Evolutionary conservation across 2,329 filamentous ascomycete species (phyloP).

Genomic region (Daldinia eschscholtzii): DNA sequence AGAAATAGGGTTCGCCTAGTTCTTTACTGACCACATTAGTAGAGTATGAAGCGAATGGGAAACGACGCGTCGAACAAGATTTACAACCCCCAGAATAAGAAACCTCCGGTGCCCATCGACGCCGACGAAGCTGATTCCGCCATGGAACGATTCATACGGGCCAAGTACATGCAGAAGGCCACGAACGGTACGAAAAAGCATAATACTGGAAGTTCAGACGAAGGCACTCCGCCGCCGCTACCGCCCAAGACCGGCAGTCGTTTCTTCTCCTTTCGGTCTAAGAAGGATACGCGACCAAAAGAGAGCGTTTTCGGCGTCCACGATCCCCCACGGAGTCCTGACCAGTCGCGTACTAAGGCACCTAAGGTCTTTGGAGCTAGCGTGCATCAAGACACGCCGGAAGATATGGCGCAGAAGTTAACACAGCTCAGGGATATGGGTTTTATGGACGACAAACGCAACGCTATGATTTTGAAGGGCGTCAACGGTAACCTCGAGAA

Average conservation of each 20-base stretch:
- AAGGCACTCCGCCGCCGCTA: conserved; percentile 70
- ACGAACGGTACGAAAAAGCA: conserved; percentile 54
- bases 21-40: conserved; percentile 41
- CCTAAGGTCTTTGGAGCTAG: conserved; percentile 78
- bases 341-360: conserved; percentile 69
- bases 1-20: conserved; percentile 2
- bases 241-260: conserved; percentile 75
- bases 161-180: conserved; percentile 81
- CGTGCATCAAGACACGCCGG: conserved; percentile 65
- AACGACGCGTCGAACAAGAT: conserved; percentile 87
- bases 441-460: conserved; percentile 85
- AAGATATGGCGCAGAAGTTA: conserved; percentile 82
- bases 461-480: conserved; percentile 83
- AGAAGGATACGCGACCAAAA: conserved; percentile 61
- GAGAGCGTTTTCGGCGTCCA: conserved; percentile 54
- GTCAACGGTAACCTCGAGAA: conserved; percentile 87
- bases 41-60: conserved; percentile 96
- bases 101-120: conserved; percentile 87
- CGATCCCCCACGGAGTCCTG: conserved; percentile 52
- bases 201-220: conserved; percentile 65
- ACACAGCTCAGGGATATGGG: conserved; percentile 88
- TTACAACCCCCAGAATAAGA: conserved; percentile 88
- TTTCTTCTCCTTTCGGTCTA: conserved; percentile 70
- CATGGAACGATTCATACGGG: conserved; percentile 94
- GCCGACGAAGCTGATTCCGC: conserved; percentile 92